Conservation (phyloP, 2,329 filamentous ascomycete genomes). For the Botrytis cinerea region DNA sequence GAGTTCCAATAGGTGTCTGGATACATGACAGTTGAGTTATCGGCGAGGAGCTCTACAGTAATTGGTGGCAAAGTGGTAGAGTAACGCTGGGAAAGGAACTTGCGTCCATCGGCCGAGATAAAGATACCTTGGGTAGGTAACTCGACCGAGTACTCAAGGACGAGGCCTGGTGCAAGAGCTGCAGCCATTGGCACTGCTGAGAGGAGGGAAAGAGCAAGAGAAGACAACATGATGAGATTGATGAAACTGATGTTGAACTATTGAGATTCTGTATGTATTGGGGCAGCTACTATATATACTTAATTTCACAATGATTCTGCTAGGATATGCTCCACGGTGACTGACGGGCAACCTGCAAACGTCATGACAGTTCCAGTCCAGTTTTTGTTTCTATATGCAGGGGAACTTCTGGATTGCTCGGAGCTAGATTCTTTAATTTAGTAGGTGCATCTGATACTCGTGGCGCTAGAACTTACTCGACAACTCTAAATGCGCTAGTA, state of each 20-base stretch:
- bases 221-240: not conserved
- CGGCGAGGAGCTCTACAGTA: not conserved
- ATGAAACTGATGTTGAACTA: not conserved
- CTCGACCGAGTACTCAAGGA: not conserved
- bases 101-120: slow-evolving; percentile 4
- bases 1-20: not conserved
- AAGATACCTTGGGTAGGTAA: slow-evolving; percentile 6
- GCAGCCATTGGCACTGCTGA: not conserved
- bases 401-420: not conserved
- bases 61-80: slow-evolving; percentile 2
- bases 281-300: not conserved
- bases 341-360: not conserved
- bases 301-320: not conserved
- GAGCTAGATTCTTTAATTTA: not conserved
- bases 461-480: not conserved
- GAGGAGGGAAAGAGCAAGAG: not conserved
- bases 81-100: not conserved
- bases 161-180: not conserved
- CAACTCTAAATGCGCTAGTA: not conserved
- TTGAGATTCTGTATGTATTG: not conserved
- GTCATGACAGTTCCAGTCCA: not conserved
- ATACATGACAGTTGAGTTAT: not conserved
- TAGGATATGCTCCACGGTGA: not conserved
- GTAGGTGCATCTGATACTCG: not conserved
- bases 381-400: not conserved